A percentile compares a stretch with the other conserved stretches of the same genome.
phyloP scores from a whole-genome alignment of 768 basidiomycete genomes.

The Asterophora lycoperdoides region DNA sequence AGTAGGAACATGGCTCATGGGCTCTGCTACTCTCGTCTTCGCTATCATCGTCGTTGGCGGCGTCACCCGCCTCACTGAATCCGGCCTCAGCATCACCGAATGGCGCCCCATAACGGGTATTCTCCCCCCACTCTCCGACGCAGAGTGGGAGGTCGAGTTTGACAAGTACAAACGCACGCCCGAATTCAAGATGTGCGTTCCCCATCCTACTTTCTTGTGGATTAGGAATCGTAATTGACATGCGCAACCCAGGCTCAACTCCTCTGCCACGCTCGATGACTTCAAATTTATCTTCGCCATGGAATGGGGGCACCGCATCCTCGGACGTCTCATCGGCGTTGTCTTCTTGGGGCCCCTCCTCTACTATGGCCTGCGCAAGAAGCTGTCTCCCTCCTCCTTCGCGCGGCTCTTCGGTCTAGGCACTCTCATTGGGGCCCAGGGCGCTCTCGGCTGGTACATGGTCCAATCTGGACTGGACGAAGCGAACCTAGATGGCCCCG shows the following conservation, averaged over 20 bases:
- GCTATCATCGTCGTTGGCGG: slow-evolving; percentile 94
- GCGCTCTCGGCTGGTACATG: slow-evolving; percentile 98
- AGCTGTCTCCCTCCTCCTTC: slow-evolving; percentile 61
- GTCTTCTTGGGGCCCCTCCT: slow-evolving; percentile 80
- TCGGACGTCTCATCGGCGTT: slow-evolving; percentile 83
- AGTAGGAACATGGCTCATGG: slow-evolving; percentile 82
- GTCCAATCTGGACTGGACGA: slow-evolving; percentile 93
- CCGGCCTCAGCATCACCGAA: slow-evolving; percentile 96
- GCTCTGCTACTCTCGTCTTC: slow-evolving; percentile 82
- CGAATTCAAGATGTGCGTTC: slow-evolving; percentile 87
- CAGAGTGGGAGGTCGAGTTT: slow-evolving; percentile 85
- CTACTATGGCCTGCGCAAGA: slow-evolving; percentile 72
- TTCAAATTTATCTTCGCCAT: slow-evolving; percentile 97
- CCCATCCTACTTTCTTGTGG: neutral
- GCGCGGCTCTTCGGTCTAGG: slow-evolving; percentile 69
- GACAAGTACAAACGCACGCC: slow-evolving; percentile 92
- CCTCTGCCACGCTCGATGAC: slow-evolving; percentile 78
- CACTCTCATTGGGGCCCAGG: slow-evolving; percentile 84
- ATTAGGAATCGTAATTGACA: neutral
- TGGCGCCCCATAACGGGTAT: slow-evolving; percentile 93
- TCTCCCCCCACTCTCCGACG: slow-evolving; percentile 71
- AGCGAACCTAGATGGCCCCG: slow-evolving; percentile 71
- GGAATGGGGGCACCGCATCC: slow-evolving; percentile 96
- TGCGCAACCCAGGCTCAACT: slow-evolving; percentile 63
- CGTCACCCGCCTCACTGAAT: slow-evolving; percentile 94